Evolutionary conservation across 2,329 filamentous ascomycete species (phyloP).

Genomic region (Colletotrichum lentis): DNA sequence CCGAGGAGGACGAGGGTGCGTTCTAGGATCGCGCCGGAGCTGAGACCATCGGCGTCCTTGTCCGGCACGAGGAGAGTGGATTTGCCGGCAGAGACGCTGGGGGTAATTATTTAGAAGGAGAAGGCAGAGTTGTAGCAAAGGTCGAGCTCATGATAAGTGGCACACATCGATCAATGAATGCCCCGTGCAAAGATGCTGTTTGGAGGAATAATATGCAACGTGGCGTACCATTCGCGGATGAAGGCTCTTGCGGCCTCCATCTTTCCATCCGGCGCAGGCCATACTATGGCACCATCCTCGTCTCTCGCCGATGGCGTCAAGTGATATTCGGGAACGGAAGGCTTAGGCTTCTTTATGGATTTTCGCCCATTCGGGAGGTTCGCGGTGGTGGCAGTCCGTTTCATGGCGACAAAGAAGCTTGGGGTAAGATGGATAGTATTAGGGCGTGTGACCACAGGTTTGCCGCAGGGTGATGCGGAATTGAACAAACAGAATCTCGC

Average conservation of each 20-base stretch:
- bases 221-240: constrained; percentile 64
- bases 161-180: too few species aligned
- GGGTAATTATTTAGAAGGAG: constrained; percentile 9
- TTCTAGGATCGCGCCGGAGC: constrained; percentile 69
- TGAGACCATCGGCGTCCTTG: constrained; percentile 74
- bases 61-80: constrained; percentile 70
- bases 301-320: constrained; percentile 52
- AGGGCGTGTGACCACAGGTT: background rate
- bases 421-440: background rate
- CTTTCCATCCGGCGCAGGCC: constrained; percentile 67
- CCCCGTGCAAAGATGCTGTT: too few species aligned
- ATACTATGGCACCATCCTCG: constrained; percentile 59
- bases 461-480: too few species aligned
- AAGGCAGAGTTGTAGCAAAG: background rate
- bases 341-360: constrained; percentile 15
- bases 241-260: constrained; percentile 64
- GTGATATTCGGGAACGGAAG: constrained; percentile 55
- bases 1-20: constrained; percentile 68
- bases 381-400: constrained; percentile 17
- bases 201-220: too few species aligned
- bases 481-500: background rate
- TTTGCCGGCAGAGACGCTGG: constrained; percentile 60
- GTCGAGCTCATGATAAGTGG: background rate
- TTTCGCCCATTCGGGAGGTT: background rate
- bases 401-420: constrained; percentile 9